Base-by-base conservation (phyloP, 202 grass and related monocot species). In the Bolboschoenoplectus hybrid region DNA sequence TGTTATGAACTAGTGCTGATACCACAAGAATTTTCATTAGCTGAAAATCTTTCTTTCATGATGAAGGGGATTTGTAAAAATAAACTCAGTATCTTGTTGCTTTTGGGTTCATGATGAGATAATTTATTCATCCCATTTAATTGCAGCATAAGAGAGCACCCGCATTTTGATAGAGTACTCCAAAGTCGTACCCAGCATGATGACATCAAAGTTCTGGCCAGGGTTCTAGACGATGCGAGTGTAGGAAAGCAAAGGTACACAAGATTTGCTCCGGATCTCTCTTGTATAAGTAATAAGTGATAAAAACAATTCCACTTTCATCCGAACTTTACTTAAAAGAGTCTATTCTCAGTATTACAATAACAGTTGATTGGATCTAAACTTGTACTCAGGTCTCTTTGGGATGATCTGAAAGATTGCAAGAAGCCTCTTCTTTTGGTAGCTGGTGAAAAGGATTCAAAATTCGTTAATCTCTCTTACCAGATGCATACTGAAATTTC, bases 371-470 rank as follows among this genome's bases (percentile, higher is more conserved):
- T 16, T 36, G 16, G 38, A 55, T 76, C 1, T 35, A 3, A 66
- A 76, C 51, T 74, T 84, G 34, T 41, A 17, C 58, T 8, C 69
- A 98, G 95, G 84, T 84, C 95, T 67, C 86, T 95, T 74, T 98
- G 95, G 95, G 93, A 91, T 85, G 93, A 98, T 77, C 88, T 98
- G 80, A 93, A 89, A 82, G 84, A 88, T 72, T 89, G 89, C 80
- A 88, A 87, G 89, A 95, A 67, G 45, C 93, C 95, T 74, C 67
- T 98, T 81, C 91, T 98, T 74, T 82, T 95, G 13, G 72, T 98
- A 47, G 91, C 88, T 38, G 95, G 95, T 86, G 95, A 95, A 51
- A 93, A 95, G 79, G 95, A 98, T 85, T 9, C 26, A 20, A 98
- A 95, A 66, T 95, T 95, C 20, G 89, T 82, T 85, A 80, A 88